Evolutionary conservation across 306 rosid species (phyloP).

Genomic region (Pachyrhizus erosus): DNA sequence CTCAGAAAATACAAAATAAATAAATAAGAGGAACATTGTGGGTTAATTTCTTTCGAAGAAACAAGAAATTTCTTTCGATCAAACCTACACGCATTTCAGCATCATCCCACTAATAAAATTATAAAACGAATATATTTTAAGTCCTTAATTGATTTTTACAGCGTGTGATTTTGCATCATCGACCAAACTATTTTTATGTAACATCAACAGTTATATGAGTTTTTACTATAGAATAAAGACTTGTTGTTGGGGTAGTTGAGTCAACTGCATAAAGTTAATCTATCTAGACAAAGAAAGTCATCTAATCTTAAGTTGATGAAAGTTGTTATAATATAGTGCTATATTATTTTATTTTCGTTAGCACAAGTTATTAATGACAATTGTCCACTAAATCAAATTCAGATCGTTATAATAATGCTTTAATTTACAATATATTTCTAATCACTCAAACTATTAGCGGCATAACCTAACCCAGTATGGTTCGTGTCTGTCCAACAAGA

Average conservation of each 20-base stretch:
- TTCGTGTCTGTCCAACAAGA: conserved; percentile 12
- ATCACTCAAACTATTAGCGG: conserved; percentile 10
- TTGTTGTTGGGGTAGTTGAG: conserved; percentile 42
- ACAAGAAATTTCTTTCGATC: no score
- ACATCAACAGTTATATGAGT: no score
- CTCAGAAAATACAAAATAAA: background rate
- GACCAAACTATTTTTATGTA: no score
- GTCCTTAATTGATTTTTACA: no score
- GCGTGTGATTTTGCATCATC: no score
- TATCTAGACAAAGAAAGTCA: background rate
- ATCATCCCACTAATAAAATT: no score
- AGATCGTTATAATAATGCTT: background rate
- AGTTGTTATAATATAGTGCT: conserved; percentile 20
- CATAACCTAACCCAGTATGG: background rate
- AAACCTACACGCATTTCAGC: no score
- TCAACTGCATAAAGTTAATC: background rate
- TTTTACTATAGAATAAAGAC: background rate
- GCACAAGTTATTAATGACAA: background rate
- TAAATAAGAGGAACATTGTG: background rate
- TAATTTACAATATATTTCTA: conserved; percentile 9
- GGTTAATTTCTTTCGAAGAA: no score
- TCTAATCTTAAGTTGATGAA: conserved; percentile 20
- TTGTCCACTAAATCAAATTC: conserved; percentile 7
- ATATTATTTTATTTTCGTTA: conserved; percentile 17
- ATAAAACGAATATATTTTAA: no score